Evolutionary conservation across 129 eudicot species (phyloP).

Genomic region (Glebionis coronaria): DNA sequence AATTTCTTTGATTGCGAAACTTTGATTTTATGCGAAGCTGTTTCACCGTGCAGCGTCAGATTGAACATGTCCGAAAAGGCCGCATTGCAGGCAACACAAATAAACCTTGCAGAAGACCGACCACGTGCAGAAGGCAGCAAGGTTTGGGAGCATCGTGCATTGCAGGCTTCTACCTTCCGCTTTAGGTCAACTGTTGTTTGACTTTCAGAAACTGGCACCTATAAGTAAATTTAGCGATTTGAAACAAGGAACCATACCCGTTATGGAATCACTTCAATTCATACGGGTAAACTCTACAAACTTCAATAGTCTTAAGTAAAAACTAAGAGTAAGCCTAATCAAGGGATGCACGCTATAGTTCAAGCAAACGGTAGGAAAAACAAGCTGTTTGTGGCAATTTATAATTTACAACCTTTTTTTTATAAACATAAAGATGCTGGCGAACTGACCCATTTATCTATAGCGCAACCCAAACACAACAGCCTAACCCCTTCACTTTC

Average conservation of each 20-base stretch:
- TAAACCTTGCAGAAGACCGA: slow-evolving; percentile 26
- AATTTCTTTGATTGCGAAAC: slow-evolving; percentile 11
- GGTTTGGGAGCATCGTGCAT: slow-evolving; percentile 16
- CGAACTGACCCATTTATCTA: too few species aligned
- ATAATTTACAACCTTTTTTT: too few species aligned
- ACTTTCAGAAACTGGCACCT: slow-evolving; percentile 24
- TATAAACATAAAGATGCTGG: too few species aligned
- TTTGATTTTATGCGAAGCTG: slow-evolving; percentile 20
- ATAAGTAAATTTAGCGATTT: slow-evolving; percentile 8
- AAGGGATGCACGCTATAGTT: too few species aligned
- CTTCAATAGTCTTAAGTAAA: neutral
- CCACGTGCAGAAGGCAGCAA: neutral
- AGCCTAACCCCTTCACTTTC: too few species aligned
- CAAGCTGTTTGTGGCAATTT: too few species aligned
- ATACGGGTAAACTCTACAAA: neutral
- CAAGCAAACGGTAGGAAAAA: neutral
- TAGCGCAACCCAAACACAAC: too few species aligned
- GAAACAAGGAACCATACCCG: neutral
- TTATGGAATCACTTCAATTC: neutral
- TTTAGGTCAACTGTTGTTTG: slow-evolving; percentile 26
- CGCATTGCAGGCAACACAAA: slow-evolving; percentile 26
- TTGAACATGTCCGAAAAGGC: slow-evolving; percentile 33
- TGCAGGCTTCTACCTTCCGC: slow-evolving; percentile 22
- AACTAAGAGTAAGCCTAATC: neutral
- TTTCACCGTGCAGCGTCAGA: slow-evolving; percentile 35